A percentile compares a stretch with the other conserved stretches of the same genome.
Evolutionary conservation across 495 filamentous ascomycete species (phyloP).

Genomic region (Chaetomidium leptoderma): DNA sequence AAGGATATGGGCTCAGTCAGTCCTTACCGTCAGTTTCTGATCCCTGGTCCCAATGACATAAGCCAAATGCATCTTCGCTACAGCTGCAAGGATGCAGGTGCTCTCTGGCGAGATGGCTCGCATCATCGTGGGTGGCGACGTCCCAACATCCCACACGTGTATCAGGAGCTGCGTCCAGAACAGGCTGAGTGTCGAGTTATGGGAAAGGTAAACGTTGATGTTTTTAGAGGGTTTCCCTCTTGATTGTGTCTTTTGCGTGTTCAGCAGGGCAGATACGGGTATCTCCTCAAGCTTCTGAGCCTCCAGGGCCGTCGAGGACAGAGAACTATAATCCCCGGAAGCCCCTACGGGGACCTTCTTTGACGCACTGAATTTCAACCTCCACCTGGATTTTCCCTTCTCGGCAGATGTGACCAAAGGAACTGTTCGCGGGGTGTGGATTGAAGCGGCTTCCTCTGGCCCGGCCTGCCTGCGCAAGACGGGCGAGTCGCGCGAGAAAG

Average conservation of each 20-base stretch:
- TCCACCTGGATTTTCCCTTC: constrained; percentile 32
- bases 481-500: constrained; percentile 11
- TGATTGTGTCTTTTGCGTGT: constrained; percentile 16
- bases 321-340: constrained; percentile 30
- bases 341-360: constrained; percentile 23
- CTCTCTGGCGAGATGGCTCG: constrained; percentile 31
- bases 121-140: constrained; percentile 27
- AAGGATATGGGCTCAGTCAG: background rate
- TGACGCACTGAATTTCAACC: constrained; percentile 27
- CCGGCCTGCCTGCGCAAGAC: background rate
- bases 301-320: constrained; percentile 30
- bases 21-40: constrained; percentile 37
- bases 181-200: constrained; percentile 35
- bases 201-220: constrained; percentile 33
- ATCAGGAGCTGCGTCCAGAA: constrained; percentile 38
- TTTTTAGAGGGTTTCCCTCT: constrained; percentile 28
- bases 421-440: constrained; percentile 18
- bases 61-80: constrained; percentile 30
- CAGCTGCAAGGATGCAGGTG: constrained; percentile 35
- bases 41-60: constrained; percentile 38
- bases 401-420: constrained; percentile 21
- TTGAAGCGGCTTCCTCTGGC: background rate
- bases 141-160: constrained; percentile 36
- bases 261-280: constrained; percentile 21
- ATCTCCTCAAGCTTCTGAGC: constrained; percentile 35